These are phyloP conservation scores for Ceratocystis smalleyi DNA, from an alignment of 2,329 filamentous ascomycete species.

Conservation along the genomic window DNA sequence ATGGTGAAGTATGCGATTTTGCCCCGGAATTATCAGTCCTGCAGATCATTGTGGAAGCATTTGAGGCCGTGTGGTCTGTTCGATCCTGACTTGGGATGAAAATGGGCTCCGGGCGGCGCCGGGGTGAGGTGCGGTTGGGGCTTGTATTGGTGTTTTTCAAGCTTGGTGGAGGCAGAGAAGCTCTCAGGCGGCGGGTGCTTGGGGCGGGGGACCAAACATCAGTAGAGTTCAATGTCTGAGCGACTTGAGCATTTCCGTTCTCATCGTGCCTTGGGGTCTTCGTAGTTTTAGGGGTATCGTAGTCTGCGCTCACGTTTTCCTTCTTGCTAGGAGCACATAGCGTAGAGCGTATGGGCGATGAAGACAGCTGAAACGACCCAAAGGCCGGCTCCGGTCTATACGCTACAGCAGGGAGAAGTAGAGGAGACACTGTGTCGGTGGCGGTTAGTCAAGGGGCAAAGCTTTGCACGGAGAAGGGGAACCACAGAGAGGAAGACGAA, in stretches of 20 bases:
- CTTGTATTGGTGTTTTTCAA: neutral
- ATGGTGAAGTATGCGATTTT: neutral
- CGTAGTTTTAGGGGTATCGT: neutral
- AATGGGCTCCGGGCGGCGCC: conserved; percentile 6
- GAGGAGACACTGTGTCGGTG: neutral
- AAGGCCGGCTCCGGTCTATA: neutral
- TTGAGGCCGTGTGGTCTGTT: neutral
- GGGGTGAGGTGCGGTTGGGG: neutral
- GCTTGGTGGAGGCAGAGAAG: neutral
- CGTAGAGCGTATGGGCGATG: neutral
- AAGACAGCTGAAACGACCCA: neutral
- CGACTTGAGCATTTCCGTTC: neutral
- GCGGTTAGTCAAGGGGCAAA: neutral
- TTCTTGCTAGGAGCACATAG: neutral
- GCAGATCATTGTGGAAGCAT: neutral
- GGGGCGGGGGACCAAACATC: neutral
- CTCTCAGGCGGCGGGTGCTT: neutral
- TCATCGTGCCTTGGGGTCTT: neutral
- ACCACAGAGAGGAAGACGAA: too few species aligned
- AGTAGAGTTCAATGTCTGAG: too few species aligned
- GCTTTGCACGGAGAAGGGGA: too few species aligned
- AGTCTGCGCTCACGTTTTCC: neutral
- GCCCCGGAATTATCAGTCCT: neutral
- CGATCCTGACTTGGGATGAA: conserved; percentile 5
- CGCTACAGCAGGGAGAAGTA: neutral